Conservation (phyloP, 2,329 filamentous ascomycete species). For the Epichloe glyceriae region DNA sequence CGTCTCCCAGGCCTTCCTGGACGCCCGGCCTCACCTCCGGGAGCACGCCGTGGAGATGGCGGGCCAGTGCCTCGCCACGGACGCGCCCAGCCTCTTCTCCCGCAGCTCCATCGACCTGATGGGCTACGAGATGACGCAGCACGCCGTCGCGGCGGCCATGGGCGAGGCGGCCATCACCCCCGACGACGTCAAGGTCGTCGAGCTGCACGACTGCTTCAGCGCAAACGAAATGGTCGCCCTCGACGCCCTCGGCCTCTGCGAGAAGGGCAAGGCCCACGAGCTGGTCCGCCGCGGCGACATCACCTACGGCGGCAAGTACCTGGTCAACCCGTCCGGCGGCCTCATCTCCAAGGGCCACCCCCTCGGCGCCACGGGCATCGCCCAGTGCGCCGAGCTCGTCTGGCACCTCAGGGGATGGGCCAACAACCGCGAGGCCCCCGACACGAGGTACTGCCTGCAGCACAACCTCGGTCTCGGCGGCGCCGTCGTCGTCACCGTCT, state of each 20-base stretch:
- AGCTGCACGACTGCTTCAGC: constrained; percentile 94
- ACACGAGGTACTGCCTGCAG: constrained; percentile 65
- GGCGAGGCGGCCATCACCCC: constrained; percentile 58
- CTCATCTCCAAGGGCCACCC: constrained; percentile 95
- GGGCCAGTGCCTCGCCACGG: constrained; percentile 78
- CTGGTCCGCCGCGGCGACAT: constrained; percentile 79
- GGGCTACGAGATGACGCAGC: constrained; percentile 72
- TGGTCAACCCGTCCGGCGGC: constrained; percentile 89
- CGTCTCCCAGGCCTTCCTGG: constrained; percentile 79
- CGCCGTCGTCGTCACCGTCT: constrained; percentile 81
- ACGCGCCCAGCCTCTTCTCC: constrained; percentile 68
- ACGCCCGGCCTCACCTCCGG: constrained; percentile 69
- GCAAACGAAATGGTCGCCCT: constrained; percentile 88
- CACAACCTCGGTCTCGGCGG: constrained; percentile 91
- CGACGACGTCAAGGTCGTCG: constrained; percentile 66
- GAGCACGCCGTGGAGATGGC: constrained; percentile 78
- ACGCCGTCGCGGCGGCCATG: constrained; percentile 57
- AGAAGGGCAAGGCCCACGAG: constrained; percentile 78
- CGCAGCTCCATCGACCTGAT: constrained; percentile 74
- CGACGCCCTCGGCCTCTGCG: constrained; percentile 70
- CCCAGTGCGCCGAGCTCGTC: constrained; percentile 86
- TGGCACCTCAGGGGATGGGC: constrained; percentile 96
- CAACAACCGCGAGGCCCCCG: constrained; percentile 64
- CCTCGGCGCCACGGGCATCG: constrained; percentile 84
- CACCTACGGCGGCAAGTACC: constrained; percentile 72